These are phyloP conservation scores for Larix kaempferi DNA, from an alignment of 75 land plant genomes.

Conservation along the genomic window DNA sequence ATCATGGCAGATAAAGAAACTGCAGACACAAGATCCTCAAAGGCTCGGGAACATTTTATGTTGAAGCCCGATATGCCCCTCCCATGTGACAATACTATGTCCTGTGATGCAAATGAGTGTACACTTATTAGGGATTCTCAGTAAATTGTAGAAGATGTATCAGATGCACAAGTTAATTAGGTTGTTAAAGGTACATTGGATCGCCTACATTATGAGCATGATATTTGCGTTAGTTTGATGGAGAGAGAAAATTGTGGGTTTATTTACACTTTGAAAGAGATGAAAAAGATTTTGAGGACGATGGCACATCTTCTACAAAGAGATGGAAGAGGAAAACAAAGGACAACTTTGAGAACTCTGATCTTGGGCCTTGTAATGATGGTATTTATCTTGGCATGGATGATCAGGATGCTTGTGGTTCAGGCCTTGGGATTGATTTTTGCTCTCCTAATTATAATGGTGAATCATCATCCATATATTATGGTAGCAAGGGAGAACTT, in stretches of 20 bases:
- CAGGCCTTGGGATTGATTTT: constrained; percentile 40
- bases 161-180: constrained; percentile 73
- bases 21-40: too few relatives aligned
- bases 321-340: constrained; percentile 85
- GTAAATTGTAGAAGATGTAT: too few relatives aligned
- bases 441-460: constrained; percentile 35
- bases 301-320: too few relatives aligned
- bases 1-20: too few relatives aligned
- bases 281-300: too few relatives aligned
- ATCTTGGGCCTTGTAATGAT: constrained; percentile 27
- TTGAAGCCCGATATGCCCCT: too few relatives aligned
- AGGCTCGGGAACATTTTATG: too few relatives aligned
- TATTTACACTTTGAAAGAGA: too few relatives aligned
- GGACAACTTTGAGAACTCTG: constrained; percentile 49
- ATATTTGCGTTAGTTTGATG: constrained; percentile 67
- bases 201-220: constrained; percentile 80
- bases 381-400: constrained; percentile 35
- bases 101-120: too few relatives aligned
- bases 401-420: constrained; percentile 28
- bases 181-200: constrained; percentile 87
- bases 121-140: too few relatives aligned
- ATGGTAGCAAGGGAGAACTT: constrained; percentile 34
- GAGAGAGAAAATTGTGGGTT: constrained; percentile 90
- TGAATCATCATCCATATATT: constrained; percentile 39
- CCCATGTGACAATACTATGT: too few relatives aligned